phyloP scores from a whole-genome alignment of 1,284 basidiomycete genomes.

The Schizopora paradoxa region DNA sequence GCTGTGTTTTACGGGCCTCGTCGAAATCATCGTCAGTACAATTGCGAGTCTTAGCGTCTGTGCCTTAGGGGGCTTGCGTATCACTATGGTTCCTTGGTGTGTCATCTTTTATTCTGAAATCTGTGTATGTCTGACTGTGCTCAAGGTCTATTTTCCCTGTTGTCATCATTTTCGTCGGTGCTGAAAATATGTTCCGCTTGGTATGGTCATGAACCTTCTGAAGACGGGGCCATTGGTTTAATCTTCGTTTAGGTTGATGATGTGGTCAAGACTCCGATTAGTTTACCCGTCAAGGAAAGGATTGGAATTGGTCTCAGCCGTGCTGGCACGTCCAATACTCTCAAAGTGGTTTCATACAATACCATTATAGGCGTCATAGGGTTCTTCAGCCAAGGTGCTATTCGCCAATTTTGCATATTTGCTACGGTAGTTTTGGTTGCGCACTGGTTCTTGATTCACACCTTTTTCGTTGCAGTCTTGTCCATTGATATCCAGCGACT shows the following conservation, averaged over 20 bases:
- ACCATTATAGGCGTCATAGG: slow-evolving; percentile 77
- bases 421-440: slow-evolving; percentile 91
- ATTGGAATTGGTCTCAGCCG: slow-evolving; percentile 85
- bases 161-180: slow-evolving; percentile 92
- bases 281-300: slow-evolving; percentile 86
- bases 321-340: slow-evolving; percentile 86
- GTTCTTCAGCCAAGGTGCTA: slow-evolving; percentile 72
- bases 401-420: slow-evolving; percentile 91
- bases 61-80: slow-evolving; percentile 76
- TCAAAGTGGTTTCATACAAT: slow-evolving; percentile 89
- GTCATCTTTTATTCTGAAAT: slow-evolving; percentile 20
- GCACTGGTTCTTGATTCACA: slow-evolving; percentile 93
- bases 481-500: slow-evolving; percentile 88
- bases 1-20: slow-evolving; percentile 88
- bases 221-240: slow-evolving; percentile 7
- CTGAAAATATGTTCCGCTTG: slow-evolving; percentile 96
- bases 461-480: slow-evolving; percentile 86
- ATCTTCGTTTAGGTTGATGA: slow-evolving; percentile 64
- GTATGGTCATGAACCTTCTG: slow-evolving; percentile 39
- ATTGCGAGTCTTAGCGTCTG: slow-evolving; percentile 91
- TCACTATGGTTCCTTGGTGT: slow-evolving; percentile 86
- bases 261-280: slow-evolving; percentile 85
- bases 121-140: slow-evolving; percentile 7
- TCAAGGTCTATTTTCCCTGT: slow-evolving; percentile 82
- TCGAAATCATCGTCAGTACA: slow-evolving; percentile 88